These are phyloP conservation scores for Ophiostoma himal-ulmi DNA, from an alignment of 2,329 filamentous ascomycete genomes.

Conservation along the genomic window DNA sequence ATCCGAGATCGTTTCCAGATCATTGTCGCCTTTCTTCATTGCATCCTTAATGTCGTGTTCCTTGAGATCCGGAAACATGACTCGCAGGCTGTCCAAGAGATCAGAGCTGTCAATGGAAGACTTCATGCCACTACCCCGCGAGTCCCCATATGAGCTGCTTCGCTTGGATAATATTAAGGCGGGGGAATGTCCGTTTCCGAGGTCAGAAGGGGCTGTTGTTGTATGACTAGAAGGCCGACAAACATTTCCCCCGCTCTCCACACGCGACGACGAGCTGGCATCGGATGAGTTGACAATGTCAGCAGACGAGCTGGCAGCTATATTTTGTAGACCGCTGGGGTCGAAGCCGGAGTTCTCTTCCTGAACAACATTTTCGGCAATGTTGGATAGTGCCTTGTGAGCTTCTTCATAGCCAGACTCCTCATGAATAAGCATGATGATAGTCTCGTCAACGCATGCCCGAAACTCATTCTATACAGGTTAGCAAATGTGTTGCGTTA, in stretches of 20 bases:
- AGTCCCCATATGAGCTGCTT: constrained; percentile 26
- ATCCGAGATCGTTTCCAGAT: constrained; percentile 67
- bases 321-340: constrained; percentile 55
- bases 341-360: constrained; percentile 76
- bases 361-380: constrained; percentile 57
- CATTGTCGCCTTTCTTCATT: constrained; percentile 60
- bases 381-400: constrained; percentile 53
- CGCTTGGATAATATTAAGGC: not conserved
- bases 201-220: not conserved
- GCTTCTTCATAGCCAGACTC: constrained; percentile 61
- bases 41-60: constrained; percentile 59
- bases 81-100: constrained; percentile 49
- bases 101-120: constrained; percentile 37
- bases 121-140: constrained; percentile 40
- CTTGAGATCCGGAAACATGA: constrained; percentile 67
- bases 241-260: not conserved
- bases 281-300: not conserved
- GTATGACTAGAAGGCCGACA: not conserved
- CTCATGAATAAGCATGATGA: constrained; percentile 67
- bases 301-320: not conserved
- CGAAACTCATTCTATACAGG: constrained; percentile 59
- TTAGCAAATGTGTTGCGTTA: not conserved
- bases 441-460: constrained; percentile 67
- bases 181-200: not conserved
- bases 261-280: not conserved